Conservation (phyloP, 352 stramenopile genomes). For the Phytophthora ohioensis region DNA sequence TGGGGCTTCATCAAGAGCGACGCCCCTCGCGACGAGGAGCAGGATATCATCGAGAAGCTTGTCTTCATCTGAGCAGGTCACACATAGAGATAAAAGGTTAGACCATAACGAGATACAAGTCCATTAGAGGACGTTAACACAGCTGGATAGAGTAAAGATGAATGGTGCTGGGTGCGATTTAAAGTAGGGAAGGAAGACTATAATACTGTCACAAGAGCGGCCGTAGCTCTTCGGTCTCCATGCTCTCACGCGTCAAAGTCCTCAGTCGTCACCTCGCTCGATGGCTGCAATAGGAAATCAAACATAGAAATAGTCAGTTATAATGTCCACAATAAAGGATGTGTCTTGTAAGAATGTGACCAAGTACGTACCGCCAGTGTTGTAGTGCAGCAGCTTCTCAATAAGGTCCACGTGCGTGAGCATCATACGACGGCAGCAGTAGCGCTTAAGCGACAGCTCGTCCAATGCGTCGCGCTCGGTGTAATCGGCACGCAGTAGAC, state of each 20-base stretch:
- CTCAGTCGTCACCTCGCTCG: constrained; percentile 79
- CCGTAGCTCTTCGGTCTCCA: constrained; percentile 36
- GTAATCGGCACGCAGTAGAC: constrained; percentile 96
- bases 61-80: constrained; percentile 69
- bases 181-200: constrained; percentile 54
- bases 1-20: constrained; percentile 75
- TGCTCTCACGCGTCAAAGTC: constrained; percentile 29
- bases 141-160: constrained; percentile 13
- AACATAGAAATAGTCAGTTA: constrained; percentile 8
- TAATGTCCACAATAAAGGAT: background rate
- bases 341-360: background rate
- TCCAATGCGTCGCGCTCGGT: constrained; percentile 98
- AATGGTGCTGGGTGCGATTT: constrained; percentile 39
- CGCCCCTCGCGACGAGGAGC: constrained; percentile 45
- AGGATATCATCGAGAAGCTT: constrained; percentile 79
- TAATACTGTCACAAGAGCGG: constrained; percentile 50
- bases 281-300: constrained; percentile 57
- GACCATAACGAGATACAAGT: background rate
- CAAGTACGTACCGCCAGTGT: constrained; percentile 88
- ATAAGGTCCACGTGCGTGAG: constrained; percentile 99
- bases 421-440: constrained; percentile 99
- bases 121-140: background rate
- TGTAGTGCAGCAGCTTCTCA: constrained; percentile 99
- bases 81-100: constrained; percentile 7
- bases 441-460: constrained; percentile 98